Base-by-base conservation (phyloP, 208 protist species). In the Trypanosoma lewisi region DNA sequence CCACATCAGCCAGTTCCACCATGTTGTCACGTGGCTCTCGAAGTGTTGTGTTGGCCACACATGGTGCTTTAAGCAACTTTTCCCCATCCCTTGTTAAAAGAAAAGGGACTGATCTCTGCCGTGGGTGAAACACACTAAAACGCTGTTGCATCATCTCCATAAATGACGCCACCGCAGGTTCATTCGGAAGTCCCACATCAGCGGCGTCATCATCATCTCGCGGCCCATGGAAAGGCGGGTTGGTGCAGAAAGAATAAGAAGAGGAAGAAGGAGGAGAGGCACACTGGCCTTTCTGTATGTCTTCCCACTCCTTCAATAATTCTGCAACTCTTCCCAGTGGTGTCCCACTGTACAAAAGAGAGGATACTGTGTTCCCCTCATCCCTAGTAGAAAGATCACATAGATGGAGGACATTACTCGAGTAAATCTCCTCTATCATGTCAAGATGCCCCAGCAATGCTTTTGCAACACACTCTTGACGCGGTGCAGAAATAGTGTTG, bases 1-100 rank as follows among this genome's bases (percentile, higher is more conserved):
- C 66, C 37, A 72, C 57, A 60, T 72, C 66, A 33, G 66, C 66
- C 16, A 72, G 21, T 36, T 72, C 66, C 7, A 47, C 50, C n/a
- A 47, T 27, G 7, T 57, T 34, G 8, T 51, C 47, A 23, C 39
- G 23, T 28, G 23, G 11, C 8, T 49, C 23, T 11, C 52, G 19
- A 28, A 42, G n/a, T 9, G 16, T 39, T 16, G 23, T 42, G 37
- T 61, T 36, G 19, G 44, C 55, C 12, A 70, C 33, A 30, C 41
- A 51, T 0, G 56, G 49, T 30, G 55, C 21, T 11, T 50, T 48
- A 34, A 70, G 21, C 14, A 70, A 27, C 37, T 57, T 57, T 19
- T 63, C 54, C 19, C 47, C 65, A 19, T 63, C 54, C 4, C 39
- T 4, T 27, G 65, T 52, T 7, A 70, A 37, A 16, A 30, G 30